Conservation (phyloP, 371 early-diverging fungal species). For the Lichtheimia ornata region DNA sequence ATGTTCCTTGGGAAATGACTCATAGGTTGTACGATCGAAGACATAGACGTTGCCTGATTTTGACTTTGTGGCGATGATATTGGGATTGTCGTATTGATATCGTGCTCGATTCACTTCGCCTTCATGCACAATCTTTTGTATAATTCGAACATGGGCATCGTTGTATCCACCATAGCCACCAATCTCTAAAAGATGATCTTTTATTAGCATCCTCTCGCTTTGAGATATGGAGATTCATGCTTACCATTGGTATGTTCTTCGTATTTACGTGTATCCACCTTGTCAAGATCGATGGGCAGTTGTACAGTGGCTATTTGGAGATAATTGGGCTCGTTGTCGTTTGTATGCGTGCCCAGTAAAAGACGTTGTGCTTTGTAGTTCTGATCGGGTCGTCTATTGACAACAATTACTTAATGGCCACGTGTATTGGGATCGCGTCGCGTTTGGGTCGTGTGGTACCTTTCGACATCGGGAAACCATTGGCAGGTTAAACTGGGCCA, state of each 20-base stretch:
- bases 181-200: slow-evolving; percentile 47
- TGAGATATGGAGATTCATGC: neutral
- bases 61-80: slow-evolving; percentile 95
- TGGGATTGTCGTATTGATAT: slow-evolving; percentile 91
- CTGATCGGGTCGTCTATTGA: slow-evolving; percentile 17
- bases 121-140: slow-evolving; percentile 90
- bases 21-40: slow-evolving; percentile 94
- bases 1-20: slow-evolving; percentile 67
- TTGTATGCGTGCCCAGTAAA: slow-evolving; percentile 96
- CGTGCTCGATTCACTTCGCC: slow-evolving; percentile 96
- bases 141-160: slow-evolving; percentile 75
- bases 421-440: neutral
- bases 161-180: slow-evolving; percentile 75
- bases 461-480: slow-evolving; percentile 95
- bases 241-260: slow-evolving; percentile 74
- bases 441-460: slow-evolving; percentile 44
- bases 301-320: slow-evolving; percentile 89
- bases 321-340: slow-evolving; percentile 93
- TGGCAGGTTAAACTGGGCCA: slow-evolving; percentile 99
- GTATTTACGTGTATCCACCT: slow-evolving; percentile 61
- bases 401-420: neutral
- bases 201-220: neutral
- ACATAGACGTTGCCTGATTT: slow-evolving; percentile 89
- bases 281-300: slow-evolving; percentile 76
- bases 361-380: slow-evolving; percentile 64